Percentiles rank a stretch among this genome's conserved stretches.
These are phyloP conservation scores for Yamadazyma atmosphaerica DNA, from an alignment of 1,139 yeast species.

Conservation along the genomic window DNA sequence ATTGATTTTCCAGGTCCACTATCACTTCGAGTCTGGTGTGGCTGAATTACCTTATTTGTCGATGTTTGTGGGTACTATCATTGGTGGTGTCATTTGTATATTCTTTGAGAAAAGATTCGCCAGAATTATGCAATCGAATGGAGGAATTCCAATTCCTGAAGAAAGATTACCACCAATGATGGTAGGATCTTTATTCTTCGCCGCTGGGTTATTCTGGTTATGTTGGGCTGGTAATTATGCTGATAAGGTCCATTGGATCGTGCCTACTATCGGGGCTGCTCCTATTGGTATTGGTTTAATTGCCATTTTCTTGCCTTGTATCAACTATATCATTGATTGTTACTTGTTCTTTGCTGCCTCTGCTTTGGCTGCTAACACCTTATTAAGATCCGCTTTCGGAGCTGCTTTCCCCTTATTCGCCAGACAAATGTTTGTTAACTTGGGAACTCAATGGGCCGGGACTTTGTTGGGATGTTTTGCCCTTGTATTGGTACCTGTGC, in stretches of 20 bases:
- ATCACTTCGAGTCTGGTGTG: conserved; percentile 51
- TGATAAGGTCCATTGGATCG: conserved; percentile 71
- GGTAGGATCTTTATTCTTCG: conserved; percentile 66
- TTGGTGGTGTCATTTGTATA: conserved; percentile 50
- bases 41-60: conserved; percentile 62
- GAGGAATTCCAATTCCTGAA: conserved; percentile 69
- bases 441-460: conserved; percentile 84
- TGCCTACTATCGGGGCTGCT: conserved; percentile 69
- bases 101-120: conserved; percentile 26
- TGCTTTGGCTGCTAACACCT: conserved; percentile 84
- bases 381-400: conserved; percentile 59
- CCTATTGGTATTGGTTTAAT: conserved; percentile 74
- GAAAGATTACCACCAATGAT: conserved; percentile 74
- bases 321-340: conserved; percentile 77
- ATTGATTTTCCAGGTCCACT: conserved; percentile 60
- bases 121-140: conserved; percentile 32
- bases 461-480: conserved; percentile 73
- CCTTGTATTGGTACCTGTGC: conserved; percentile 63
- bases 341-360: conserved; percentile 80
- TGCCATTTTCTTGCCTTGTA: conserved; percentile 69
- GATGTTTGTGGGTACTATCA: conserved; percentile 56
- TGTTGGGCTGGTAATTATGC: conserved; percentile 80
- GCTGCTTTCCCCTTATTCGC: conserved; percentile 51
- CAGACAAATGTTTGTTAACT: conserved; percentile 63
- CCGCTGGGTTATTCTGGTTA: conserved; percentile 78